Percentiles rank a stretch among this genome's conserved stretches.
Conservation (phyloP, 106 monocot species). For the Alisma plantagoaquatica region DNA sequence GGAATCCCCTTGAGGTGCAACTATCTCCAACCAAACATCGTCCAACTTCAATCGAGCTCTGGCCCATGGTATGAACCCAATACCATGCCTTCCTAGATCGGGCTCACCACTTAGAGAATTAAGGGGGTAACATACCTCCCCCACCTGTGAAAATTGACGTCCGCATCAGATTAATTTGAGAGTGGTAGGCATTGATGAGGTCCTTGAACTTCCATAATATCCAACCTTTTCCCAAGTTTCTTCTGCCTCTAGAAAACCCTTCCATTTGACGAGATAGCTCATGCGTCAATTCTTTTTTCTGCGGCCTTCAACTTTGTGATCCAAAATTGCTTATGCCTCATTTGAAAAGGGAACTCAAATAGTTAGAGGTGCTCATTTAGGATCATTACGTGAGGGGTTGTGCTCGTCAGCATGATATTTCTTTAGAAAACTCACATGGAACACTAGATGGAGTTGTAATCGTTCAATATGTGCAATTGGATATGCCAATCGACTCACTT, state of each 20-base stretch:
- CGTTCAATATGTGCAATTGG: background rate
- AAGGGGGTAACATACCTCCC: slow-evolving; percentile 2
- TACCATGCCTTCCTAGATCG: no score
- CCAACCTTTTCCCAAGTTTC: background rate
- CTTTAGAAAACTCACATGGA: slow-evolving; percentile 3
- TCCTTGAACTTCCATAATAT: slow-evolving; percentile 1
- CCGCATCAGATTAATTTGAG: background rate
- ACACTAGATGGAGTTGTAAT: background rate
- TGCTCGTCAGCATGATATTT: background rate
- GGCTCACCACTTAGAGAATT: no score
- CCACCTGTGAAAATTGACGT: background rate
- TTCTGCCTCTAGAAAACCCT: background rate
- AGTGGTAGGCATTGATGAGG: background rate
- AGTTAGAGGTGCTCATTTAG: background rate
- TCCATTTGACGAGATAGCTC: background rate
- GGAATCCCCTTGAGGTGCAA: no score
- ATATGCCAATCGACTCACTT: background rate
- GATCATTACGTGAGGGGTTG: background rate
- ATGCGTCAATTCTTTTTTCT: background rate
- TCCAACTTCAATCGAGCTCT: no score
- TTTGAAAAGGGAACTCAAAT: background rate
- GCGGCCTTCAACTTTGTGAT: background rate
- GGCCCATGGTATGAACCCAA: no score
- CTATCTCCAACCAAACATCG: no score
- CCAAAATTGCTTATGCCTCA: background rate